Percentiles rank a stretch among this genome's conserved stretches.
phyloP scores from a whole-genome alignment of 139 green algal species.

The Tetradesmus lagerheimii region DNA sequence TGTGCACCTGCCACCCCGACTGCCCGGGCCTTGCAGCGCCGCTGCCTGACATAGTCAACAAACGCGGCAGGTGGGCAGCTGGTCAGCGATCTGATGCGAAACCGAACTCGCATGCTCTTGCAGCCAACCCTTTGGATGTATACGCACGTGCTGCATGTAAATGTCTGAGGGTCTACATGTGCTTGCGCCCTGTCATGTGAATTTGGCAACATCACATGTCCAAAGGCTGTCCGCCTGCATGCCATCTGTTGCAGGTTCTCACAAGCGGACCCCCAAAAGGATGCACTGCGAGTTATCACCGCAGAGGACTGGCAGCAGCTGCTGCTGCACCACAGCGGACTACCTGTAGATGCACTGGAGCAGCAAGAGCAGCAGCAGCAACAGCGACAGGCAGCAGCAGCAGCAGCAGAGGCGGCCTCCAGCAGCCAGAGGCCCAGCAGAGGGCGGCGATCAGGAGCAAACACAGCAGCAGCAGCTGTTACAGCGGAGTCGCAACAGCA shows the following conservation, averaged over 20 bases:
- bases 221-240: background rate
- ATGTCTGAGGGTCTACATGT: background rate
- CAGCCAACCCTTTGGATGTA: background rate
- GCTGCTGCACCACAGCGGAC: constrained; percentile 41
- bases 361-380: constrained; percentile 34
- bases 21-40: constrained; percentile 45
- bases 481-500: background rate
- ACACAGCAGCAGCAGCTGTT: background rate
- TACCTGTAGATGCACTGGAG: background rate
- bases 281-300: constrained; percentile 53
- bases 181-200: background rate
- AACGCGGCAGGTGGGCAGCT: constrained; percentile 65
- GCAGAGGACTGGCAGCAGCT: constrained; percentile 56
- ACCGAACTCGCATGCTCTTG: background rate
- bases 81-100: background rate
- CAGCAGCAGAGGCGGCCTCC: background rate
- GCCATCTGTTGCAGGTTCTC: constrained; percentile 17
- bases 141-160: background rate
- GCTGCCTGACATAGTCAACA: constrained; percentile 57
- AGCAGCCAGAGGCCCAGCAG: background rate
- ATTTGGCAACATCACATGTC: background rate
- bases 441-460: background rate
- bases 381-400: background rate
- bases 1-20: constrained; percentile 67
- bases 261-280: constrained; percentile 52